Percentiles rank a stretch among this genome's conserved stretches.
Conservation (phyloP, 371 early-diverging fungal genomes). For the Haplosporangium sp. region DNA sequence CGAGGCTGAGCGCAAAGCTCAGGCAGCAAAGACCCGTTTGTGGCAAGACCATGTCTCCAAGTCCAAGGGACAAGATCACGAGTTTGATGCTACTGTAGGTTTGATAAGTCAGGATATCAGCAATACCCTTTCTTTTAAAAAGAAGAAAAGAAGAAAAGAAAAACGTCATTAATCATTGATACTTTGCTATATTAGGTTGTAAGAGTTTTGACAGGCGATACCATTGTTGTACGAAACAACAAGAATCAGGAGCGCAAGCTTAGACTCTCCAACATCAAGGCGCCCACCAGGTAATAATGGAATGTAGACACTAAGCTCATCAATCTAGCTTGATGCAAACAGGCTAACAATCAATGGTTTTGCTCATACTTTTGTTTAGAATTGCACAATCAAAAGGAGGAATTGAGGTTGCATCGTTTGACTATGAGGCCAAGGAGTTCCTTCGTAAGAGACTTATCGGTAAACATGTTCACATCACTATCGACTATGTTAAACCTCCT, state of each 20-base stretch:
- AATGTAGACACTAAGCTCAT: background rate
- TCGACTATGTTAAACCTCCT: conserved; percentile 93
- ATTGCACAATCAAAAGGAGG: conserved; percentile 81
- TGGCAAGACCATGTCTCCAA: conserved; percentile 80
- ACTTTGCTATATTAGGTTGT: conserved; percentile 25
- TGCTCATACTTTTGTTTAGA: conserved; percentile 10
- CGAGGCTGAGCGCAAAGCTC: conserved; percentile 77
- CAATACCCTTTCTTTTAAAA: background rate
- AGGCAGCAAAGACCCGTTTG: conserved; percentile 68
- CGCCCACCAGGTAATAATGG: conserved; percentile 63
- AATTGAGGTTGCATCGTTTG: conserved; percentile 84
- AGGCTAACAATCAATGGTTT: background rate
- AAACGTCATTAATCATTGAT: background rate
- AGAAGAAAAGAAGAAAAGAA: too few relatives aligned
- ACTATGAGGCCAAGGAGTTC: conserved; percentile 89
- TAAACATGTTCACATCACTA: conserved; percentile 78
- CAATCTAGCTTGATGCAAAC: background rate
- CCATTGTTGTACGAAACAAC: conserved; percentile 70
- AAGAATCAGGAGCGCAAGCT: conserved; percentile 80
- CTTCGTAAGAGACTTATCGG: conserved; percentile 91
- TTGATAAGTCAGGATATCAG: background rate
- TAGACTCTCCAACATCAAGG: conserved; percentile 85
- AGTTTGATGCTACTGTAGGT: conserved; percentile 55
- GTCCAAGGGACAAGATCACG: conserved; percentile 47
- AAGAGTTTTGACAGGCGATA: conserved; percentile 85